Evolutionary conservation across 2,329 filamentous ascomycete genomes (phyloP), one percentile per base, ranked within the genome.

Genomic region (Apiospora hydei): DNA sequence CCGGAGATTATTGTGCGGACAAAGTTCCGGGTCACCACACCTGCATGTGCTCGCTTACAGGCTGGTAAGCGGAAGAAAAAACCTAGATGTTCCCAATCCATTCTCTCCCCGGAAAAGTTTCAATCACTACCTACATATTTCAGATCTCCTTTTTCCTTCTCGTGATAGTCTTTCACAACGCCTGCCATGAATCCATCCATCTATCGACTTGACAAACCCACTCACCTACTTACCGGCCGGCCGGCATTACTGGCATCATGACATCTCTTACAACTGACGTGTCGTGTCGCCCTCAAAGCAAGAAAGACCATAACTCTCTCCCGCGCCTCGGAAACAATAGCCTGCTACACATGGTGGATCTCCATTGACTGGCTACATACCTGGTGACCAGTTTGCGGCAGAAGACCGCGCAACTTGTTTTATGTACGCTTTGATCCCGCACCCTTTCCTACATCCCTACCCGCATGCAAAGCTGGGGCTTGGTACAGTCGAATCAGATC

Each of bases 351-450:
- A 30, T 10, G 30, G 16, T 34, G 30, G 53, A 16, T 18, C 34
- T 21, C 26, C 53, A n/a, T 61, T 21, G 16, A 38, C 16, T 13
- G 0, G 10, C 16, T 1, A 34, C 30, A 30, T 16, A 47, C 0
- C 2, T 16, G 53, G 34, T 34, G 18, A 21, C 53, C 11, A 5
- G 8, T 34, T 61, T 61, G 53, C 53, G 53, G 30, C 53, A 61
- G 16, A 8, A 13, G 30, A 34, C 38, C 18, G 30, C 7, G 30
- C 53, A n/a, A 41, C 57, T 64, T 64, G 57, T 64, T 64, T 41
- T 64, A 64, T 64, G 57, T 64, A 41, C 57, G 57, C 57, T 64
- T 64, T 38, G 57, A 64, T 64, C 57, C 57, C 34, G 57, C 57
- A 64, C 57, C 57, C 57, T 41, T 41, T 47, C 18, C 46, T 21